Percentiles rank a stretch among this genome's conserved stretches.
phyloP scores from a whole-genome alignment of 495 filamentous ascomycete species.

The Penicillium robsamsonii region DNA sequence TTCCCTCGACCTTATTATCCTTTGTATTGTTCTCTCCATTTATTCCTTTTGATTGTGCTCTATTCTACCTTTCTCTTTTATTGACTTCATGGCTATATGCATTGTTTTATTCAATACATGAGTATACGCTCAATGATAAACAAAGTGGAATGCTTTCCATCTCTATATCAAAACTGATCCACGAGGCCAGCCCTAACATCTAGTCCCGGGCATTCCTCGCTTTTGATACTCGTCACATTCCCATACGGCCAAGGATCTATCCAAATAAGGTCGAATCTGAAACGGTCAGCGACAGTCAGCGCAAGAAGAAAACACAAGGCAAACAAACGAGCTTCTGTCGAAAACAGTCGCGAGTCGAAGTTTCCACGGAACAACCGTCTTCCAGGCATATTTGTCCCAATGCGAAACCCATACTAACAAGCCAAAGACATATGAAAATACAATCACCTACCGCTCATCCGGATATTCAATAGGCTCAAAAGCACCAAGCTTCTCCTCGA shows the following conservation, averaged over 20 bases:
- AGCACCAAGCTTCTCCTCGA: slow-evolving; percentile 23
- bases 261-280: slow-evolving; percentile 50
- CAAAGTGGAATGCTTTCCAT: not conserved
- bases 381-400: not conserved
- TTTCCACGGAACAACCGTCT: not conserved
- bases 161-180: slow-evolving; percentile 17
- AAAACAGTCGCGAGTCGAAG: not conserved
- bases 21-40: not conserved
- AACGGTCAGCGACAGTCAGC: slow-evolving; percentile 18
- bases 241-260: slow-evolving; percentile 43
- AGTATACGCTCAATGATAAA: not conserved
- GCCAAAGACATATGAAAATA: not conserved
- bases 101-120: not conserved
- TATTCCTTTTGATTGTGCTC: not conserved
- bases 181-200: slow-evolving; percentile 25
- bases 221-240: slow-evolving; percentile 34
- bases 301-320: not conserved
- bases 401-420: not conserved
- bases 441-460: slow-evolving; percentile 26
- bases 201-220: slow-evolving; percentile 45
- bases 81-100: not conserved
- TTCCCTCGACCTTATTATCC: not conserved
- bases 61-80: not conserved
- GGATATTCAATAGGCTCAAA: slow-evolving; percentile 25
- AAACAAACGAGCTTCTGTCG: no score